Evolutionary conservation across 2,329 filamentous ascomycete species (phyloP), one percentile per base, ranked within the genome.

Genomic region (Neoscytalidium dimidiatum): DNA sequence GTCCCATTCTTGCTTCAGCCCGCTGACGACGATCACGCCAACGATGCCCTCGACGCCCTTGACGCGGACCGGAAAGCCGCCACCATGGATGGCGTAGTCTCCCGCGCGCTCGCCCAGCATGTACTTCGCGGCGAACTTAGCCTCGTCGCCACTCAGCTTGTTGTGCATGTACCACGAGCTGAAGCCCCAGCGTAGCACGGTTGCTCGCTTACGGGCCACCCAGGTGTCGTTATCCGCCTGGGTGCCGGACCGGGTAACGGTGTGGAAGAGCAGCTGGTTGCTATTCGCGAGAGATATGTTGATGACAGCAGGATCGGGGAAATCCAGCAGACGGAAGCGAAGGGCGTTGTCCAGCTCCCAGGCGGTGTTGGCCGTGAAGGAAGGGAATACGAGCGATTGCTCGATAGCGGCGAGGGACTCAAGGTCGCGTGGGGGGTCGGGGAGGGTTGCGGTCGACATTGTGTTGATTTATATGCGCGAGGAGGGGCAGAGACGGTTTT

Each of bases 51-150:
- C 91, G 1, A 94, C 90, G 0, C 90, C 90, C 62, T 80, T 80
- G 6, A 94, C 91, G 7, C 87, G 83, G 33, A 94, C 84, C 0
- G 92, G 92, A 68, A 92, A 87, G 0, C 84, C 92, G 23, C 92
- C 92, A 0, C 92, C 92, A 75, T 94, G 90, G 67, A 93, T 90
- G 0, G 91, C 91, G 80, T 91, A 94, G 33, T 85, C 81, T 62
- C 83, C 82, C 57, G 83, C 84, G 44, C 80, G 78, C 64, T 76
- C 76, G 5, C 85, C 83, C 71, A 94, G 79, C 35, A 84, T 87
- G 72, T 86, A 91, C 74, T 90, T 90, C 33, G 82, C 81, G 44
- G 83, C 83, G 75, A 94, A 93, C 2, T 79, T 80, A 26, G 73
- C 80, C 78, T 92, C 89, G 67, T 92, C 84, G 11, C 86, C 86